These are phyloP conservation scores for Roridomyces roridus DNA, from an alignment of 768 basidiomycete genomes.

Conservation along the genomic window DNA sequence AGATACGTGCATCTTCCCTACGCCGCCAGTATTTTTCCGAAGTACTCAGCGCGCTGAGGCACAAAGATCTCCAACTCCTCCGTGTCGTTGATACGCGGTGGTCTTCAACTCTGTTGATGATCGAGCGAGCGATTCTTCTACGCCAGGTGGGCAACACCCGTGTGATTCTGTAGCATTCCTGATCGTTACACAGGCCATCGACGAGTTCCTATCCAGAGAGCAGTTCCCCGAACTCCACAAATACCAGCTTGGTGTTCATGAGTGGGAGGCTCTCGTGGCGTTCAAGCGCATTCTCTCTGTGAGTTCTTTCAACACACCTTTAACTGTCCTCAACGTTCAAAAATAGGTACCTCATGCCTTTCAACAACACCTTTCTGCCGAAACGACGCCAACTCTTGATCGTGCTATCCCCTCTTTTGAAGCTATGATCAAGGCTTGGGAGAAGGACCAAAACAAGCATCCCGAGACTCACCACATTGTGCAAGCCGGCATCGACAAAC, in stretches of 20 bases:
- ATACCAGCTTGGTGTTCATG: constrained; percentile 24
- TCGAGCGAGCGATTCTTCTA: constrained; percentile 32
- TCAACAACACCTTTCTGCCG: constrained; percentile 22
- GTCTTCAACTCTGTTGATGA: constrained; percentile 39
- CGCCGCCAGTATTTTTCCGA: constrained; percentile 29
- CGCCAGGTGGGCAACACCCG: too few relatives aligned
- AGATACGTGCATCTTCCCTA: constrained; percentile 33
- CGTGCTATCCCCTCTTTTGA: constrained; percentile 22
- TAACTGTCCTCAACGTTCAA: background rate
- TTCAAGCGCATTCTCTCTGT: constrained; percentile 34
- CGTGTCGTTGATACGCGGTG: constrained; percentile 35
- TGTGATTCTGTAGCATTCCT: too few relatives aligned
- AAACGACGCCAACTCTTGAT: constrained; percentile 23
- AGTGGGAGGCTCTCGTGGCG: constrained; percentile 33
- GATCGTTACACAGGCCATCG: constrained; percentile 36
- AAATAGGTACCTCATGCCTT: constrained; percentile 31
- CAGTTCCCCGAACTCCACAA: constrained; percentile 33
- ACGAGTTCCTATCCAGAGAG: constrained; percentile 24
- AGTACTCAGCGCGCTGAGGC: constrained; percentile 14
- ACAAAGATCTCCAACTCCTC: constrained; percentile 34
- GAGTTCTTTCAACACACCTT: background rate
- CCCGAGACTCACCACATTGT: constrained; percentile 10
- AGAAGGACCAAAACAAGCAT: background rate
- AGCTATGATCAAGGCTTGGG: constrained; percentile 20
- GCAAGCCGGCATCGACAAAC: constrained; percentile 18